Evolutionary conservation across 345 rosid species (phyloP).

Genomic region (Eucalyptus urophylla): DNA sequence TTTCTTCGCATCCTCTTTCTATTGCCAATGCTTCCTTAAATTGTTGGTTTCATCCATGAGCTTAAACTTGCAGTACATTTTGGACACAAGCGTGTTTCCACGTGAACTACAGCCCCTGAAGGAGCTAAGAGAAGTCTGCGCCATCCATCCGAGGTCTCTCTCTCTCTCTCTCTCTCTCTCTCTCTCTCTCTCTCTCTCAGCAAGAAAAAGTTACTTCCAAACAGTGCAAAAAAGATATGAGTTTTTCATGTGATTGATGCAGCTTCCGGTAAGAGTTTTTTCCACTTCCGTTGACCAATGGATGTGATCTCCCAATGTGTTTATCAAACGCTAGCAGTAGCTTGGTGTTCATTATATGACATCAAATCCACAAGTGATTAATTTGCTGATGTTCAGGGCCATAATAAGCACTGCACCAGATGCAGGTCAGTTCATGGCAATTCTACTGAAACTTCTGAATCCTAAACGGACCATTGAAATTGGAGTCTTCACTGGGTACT

Average conservation of each 20-base stretch:
- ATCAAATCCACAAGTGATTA: neutral
- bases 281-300: neutral
- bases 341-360: neutral
- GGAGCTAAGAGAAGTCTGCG: slow-evolving; percentile 48
- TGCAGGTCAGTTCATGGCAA: slow-evolving; percentile 54
- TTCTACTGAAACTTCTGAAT: slow-evolving; percentile 43
- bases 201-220: neutral
- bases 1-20: neutral
- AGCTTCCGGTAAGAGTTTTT: neutral
- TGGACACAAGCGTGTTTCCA: slow-evolving; percentile 59
- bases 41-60: neutral
- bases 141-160: slow-evolving; percentile 31
- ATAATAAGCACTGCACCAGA: slow-evolving; percentile 53
- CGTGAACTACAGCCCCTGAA: slow-evolving; percentile 48
- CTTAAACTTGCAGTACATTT: slow-evolving; percentile 33
- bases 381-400: neutral
- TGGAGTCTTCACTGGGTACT: slow-evolving; percentile 79
- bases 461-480: slow-evolving; percentile 60
- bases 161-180: neutral
- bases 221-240: neutral
- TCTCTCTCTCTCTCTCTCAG: neutral
- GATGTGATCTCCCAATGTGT: neutral
- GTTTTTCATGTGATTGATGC: neutral
- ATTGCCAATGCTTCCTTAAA: neutral
- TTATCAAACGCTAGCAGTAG: neutral